These are phyloP conservation scores for Globisporangium spiculum DNA, from an alignment of 352 stramenopile species.

Conservation along the genomic window DNA sequence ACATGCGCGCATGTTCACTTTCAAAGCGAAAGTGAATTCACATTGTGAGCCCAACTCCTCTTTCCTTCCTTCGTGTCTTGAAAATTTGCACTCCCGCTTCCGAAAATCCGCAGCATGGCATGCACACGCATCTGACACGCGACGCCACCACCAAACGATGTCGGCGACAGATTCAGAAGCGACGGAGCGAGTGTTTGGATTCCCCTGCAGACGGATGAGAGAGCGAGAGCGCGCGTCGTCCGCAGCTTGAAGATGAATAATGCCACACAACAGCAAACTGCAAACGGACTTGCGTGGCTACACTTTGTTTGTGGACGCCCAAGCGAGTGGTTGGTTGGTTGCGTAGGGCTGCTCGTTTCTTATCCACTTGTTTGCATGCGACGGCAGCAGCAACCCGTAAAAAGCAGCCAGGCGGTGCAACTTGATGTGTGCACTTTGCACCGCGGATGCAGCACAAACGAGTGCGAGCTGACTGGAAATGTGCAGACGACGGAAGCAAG, in stretches of 20 bases:
- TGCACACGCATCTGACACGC: conserved; percentile 6
- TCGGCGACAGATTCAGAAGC: conserved; percentile 4
- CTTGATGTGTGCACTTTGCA: background rate
- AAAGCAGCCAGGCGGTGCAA: background rate
- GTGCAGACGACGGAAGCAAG: background rate
- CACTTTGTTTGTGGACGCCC: background rate
- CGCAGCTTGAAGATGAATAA: background rate
- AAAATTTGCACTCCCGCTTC: background rate
- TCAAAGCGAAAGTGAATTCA: background rate
- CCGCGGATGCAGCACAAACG: background rate
- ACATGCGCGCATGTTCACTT: no score
- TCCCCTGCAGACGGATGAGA: background rate
- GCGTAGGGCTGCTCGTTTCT: background rate
- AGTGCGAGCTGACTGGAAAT: conserved; percentile 1
- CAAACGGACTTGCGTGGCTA: background rate
- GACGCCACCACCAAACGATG: conserved; percentile 5
- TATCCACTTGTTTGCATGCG: background rate
- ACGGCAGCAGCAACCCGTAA: background rate
- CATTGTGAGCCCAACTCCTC: background rate
- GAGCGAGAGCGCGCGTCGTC: background rate
- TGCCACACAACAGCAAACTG: background rate
- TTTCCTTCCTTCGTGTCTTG: background rate
- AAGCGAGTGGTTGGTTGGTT: background rate
- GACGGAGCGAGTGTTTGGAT: background rate
- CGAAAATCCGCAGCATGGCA: background rate